Conservation (phyloP, 106 monocot genomes). For the Iris macrosiphon region DNA sequence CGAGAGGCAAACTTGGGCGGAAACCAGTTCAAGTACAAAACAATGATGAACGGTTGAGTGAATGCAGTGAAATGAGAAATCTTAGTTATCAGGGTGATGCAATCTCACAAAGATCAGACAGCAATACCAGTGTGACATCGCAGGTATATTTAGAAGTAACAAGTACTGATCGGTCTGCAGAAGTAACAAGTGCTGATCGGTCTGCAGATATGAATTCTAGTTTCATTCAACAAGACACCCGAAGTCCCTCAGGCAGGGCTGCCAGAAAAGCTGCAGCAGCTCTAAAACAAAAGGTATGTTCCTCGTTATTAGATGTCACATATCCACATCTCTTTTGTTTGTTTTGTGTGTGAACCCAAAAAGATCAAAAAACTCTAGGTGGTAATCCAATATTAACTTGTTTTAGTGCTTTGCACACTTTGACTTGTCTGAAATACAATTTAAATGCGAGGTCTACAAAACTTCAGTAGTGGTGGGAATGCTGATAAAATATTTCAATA, state of each 20-base stretch:
- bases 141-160: slow-evolving; percentile 21
- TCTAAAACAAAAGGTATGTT: slow-evolving; percentile 22
- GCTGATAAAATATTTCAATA: too few relatives aligned
- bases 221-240: slow-evolving; percentile 16
- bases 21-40: slow-evolving; percentile 13
- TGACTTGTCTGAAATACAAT: too few relatives aligned
- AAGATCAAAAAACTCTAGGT: too few relatives aligned
- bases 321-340: not conserved
- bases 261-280: slow-evolving; percentile 1
- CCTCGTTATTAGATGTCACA: not conserved
- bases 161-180: slow-evolving; percentile 9
- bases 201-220: not conserved
- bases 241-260: slow-evolving; percentile 5
- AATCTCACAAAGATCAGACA: slow-evolving; percentile 16
- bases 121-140: slow-evolving; percentile 13
- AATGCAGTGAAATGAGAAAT: slow-evolving; percentile 9
- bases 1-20: slow-evolving; percentile 20
- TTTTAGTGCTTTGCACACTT: too few relatives aligned
- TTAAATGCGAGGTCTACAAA: too few relatives aligned
- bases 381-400: too few relatives aligned
- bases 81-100: slow-evolving; percentile 15
- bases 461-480: too few relatives aligned
- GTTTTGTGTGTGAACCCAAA: too few relatives aligned
- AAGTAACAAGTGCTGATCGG: slow-evolving; percentile 25
- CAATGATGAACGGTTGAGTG: slow-evolving; percentile 6